Evolutionary conservation across 345 rosid genomes (phyloP).

Genomic region (Aquilaria malaccensis): DNA sequence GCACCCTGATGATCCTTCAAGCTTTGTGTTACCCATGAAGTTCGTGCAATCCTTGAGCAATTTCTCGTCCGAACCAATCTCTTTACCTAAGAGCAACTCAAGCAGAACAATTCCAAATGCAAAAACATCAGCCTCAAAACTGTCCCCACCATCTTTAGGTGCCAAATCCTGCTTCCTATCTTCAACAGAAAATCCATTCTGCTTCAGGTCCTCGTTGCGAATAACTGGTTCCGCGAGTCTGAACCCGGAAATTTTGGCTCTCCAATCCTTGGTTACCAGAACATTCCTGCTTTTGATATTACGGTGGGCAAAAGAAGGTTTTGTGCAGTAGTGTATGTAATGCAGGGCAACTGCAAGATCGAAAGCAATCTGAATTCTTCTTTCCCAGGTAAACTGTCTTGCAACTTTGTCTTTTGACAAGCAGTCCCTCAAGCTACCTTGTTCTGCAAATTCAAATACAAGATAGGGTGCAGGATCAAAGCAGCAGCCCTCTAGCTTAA

Average conservation of each 20-base stretch:
- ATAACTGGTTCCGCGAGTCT: constrained; percentile 20
- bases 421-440: constrained; percentile 30
- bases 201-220: constrained; percentile 2
- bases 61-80: constrained; percentile 15
- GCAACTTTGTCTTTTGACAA: constrained; percentile 14
- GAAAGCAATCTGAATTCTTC: constrained; percentile 27
- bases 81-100: constrained; percentile 26
- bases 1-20: constrained; percentile 16
- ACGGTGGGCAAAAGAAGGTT: constrained; percentile 21
- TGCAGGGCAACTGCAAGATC: constrained; percentile 34
- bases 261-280: constrained; percentile 24
- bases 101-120: constrained; percentile 32
- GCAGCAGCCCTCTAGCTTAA: constrained; percentile 27
- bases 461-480: constrained; percentile 16
- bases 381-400: constrained; percentile 27
- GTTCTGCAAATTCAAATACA: constrained; percentile 23
- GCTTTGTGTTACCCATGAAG: constrained; percentile 8
- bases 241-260: constrained; percentile 31
- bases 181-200: constrained; percentile 15
- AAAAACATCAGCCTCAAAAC: constrained; percentile 23
- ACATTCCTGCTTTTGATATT: constrained; percentile 24
- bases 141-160: constrained; percentile 21
- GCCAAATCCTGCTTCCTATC: constrained; percentile 14
- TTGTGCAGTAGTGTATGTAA: constrained; percentile 27
- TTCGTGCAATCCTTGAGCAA: constrained; percentile 12